Evolutionary conservation across 805 yeast genomes (phyloP), one percentile per base, ranked within the genome.

Genomic region (Teunomyces lycoperdinae): DNA sequence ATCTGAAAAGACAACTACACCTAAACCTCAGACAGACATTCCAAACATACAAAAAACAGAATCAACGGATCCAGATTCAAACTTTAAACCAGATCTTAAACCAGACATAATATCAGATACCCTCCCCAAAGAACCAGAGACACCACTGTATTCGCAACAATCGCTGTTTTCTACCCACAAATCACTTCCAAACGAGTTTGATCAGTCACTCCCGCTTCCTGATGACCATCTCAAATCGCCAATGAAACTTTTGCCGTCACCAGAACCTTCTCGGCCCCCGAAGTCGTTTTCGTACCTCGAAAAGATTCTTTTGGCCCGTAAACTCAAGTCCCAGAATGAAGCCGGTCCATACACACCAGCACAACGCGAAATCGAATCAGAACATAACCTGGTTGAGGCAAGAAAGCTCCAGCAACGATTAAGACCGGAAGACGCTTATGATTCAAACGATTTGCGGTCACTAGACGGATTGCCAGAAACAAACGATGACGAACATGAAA

Each of bases 271-370:
- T 9, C 35, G 10, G 27, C 34, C 44, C 13, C 20, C n/a, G 9
- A 50, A 39, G 51, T 43, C 32, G 36, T 58, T 47, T 45, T 57
- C 36, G 16, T 56, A 29, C 35, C 51, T 35, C 50, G 60, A 20
- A 50, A 51, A 38, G 50, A 53, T 43, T 31, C 50, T 31, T 20
- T 48, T 27, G 34, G 38, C 43, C 4, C 45, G 41, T 29, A 38
- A 38, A 6, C n/a, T 38, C 10, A 38, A 38, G 41, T 38, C 41
- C 11, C 41, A 20, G 16, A 24, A 11, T 20, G 41, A 38, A 38
- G 26, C 41, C 5, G 41, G 28, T 2, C 41, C 41, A 9, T 38
- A 24, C 17, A 38, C 41, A 9, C 41, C 41, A 8, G 26, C 41
- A 3, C 29, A 26, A 9, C 30, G 16, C 7, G 26, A 17, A 7